Conservation (phyloP, 495 filamentous ascomycete genomes). For the Daldinia vernicosa region DNA sequence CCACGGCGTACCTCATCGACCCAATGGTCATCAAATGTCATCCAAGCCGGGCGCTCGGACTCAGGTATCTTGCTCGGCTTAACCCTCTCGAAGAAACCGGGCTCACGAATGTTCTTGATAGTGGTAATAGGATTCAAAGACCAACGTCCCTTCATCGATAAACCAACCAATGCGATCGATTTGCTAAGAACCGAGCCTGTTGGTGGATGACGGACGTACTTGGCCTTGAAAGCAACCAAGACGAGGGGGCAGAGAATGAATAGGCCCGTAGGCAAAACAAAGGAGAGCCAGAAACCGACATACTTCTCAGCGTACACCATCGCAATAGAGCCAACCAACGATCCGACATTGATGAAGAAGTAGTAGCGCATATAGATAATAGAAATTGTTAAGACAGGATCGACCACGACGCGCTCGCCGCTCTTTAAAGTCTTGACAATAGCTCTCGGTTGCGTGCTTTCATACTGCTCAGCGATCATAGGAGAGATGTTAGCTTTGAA, state of each 20-base stretch:
- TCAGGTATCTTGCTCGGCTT: slow-evolving; percentile 68
- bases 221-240: slow-evolving; percentile 67
- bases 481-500: slow-evolving; percentile 74
- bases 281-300: slow-evolving; percentile 81
- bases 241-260: slow-evolving; percentile 70
- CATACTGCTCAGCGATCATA: slow-evolving; percentile 66
- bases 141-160: slow-evolving; percentile 73
- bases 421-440: slow-evolving; percentile 55
- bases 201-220: slow-evolving; percentile 66
- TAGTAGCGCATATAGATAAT: slow-evolving; percentile 73
- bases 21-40: slow-evolving; percentile 79
- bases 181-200: slow-evolving; percentile 70
- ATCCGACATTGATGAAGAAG: slow-evolving; percentile 75
- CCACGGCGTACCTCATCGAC: slow-evolving; percentile 77
- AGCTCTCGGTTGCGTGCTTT: slow-evolving; percentile 48
- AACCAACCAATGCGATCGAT: slow-evolving; percentile 61
- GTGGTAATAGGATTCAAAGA: slow-evolving; percentile 63
- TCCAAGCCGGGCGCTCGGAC: slow-evolving; percentile 64
- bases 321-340: slow-evolving; percentile 59
- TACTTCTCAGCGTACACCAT: slow-evolving; percentile 77
- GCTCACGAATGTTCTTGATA: slow-evolving; percentile 62
- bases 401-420: slow-evolving; percentile 74
- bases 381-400: slow-evolving; percentile 69
- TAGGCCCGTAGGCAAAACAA: slow-evolving; percentile 65
- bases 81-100: slow-evolving; percentile 69